A percentile compares a stretch with the other conserved stretches of the same genome.
These are phyloP conservation scores for Podospora bellae-mahoneyi DNA, from an alignment of 495 filamentous ascomycete species.

Conservation along the genomic window DNA sequence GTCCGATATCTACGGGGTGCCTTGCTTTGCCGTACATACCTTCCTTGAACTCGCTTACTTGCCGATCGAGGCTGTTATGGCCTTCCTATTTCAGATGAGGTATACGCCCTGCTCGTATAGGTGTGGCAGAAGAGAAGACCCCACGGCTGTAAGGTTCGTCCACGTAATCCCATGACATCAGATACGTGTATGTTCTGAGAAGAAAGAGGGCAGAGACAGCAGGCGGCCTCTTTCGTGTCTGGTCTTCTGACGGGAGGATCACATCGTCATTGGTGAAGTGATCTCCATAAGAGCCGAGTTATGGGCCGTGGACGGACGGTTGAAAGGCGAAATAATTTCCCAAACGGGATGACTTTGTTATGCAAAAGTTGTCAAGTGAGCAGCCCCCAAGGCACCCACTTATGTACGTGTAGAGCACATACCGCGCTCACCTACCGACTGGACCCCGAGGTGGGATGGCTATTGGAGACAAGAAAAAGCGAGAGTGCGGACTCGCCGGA, in stretches of 20 bases:
- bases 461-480: constrained; percentile 15
- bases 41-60: background rate
- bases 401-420: background rate
- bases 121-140: background rate
- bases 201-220: constrained; percentile 1
- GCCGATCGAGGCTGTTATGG: background rate
- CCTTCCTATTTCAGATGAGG: background rate
- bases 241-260: constrained; percentile 28
- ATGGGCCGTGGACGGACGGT: constrained; percentile 37
- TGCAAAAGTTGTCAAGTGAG: constrained; percentile 28
- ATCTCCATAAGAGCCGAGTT: constrained; percentile 44
- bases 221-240: constrained; percentile 14
- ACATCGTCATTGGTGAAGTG: constrained; percentile 40
- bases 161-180: background rate
- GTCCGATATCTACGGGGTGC: background rate
- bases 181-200: background rate
- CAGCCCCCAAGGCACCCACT: background rate
- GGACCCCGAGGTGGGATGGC: constrained; percentile 2
- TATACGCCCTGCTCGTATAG: background rate
- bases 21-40: background rate
- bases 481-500: constrained; percentile 29
- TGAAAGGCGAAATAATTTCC: constrained; percentile 46
- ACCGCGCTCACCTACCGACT: background rate
- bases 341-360: constrained; percentile 41
- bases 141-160: background rate